These are phyloP conservation scores for Tylopilus sp. DNA, from an alignment of 1,284 basidiomycete genomes.

Conservation along the genomic window DNA sequence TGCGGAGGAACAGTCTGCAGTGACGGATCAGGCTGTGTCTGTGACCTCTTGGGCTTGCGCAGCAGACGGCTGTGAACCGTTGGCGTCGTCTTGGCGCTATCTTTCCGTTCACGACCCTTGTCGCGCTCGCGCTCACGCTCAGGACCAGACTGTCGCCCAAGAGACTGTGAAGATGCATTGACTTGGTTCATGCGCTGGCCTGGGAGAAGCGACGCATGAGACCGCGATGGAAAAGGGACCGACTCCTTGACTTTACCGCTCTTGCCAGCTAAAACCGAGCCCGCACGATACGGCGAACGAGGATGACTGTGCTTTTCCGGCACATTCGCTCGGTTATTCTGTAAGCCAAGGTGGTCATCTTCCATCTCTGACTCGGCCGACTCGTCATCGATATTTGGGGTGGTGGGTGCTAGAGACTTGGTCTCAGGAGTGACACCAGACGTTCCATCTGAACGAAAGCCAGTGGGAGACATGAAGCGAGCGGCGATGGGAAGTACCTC, in stretches of 20 bases:
- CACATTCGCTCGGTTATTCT: constrained; percentile 41
- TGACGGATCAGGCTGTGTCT: constrained; percentile 45
- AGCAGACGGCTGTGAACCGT: constrained; percentile 48
- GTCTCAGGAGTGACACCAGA: constrained; percentile 39
- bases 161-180: constrained; percentile 62
- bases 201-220: constrained; percentile 77
- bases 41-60: constrained; percentile 65
- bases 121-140: constrained; percentile 49
- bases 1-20: constrained; percentile 62
- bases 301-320: constrained; percentile 63
- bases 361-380: constrained; percentile 71
- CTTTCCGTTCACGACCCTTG: constrained; percentile 50
- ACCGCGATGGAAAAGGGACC: constrained; percentile 73
- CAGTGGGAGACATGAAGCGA: constrained; percentile 79
- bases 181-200: constrained; percentile 48
- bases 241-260: constrained; percentile 31
- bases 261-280: constrained; percentile 43
- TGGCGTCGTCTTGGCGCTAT: constrained; percentile 43
- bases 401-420: constrained; percentile 36
- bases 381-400: constrained; percentile 67
- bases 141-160: constrained; percentile 59
- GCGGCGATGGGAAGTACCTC: constrained; percentile 86
- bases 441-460: constrained; percentile 49
- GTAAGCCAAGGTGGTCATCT: constrained; percentile 43
- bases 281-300: constrained; percentile 69